These are phyloP conservation scores for Ceratocystis lukuohia DNA, from an alignment of 2,329 filamentous ascomycete species.

Conservation along the genomic window DNA sequence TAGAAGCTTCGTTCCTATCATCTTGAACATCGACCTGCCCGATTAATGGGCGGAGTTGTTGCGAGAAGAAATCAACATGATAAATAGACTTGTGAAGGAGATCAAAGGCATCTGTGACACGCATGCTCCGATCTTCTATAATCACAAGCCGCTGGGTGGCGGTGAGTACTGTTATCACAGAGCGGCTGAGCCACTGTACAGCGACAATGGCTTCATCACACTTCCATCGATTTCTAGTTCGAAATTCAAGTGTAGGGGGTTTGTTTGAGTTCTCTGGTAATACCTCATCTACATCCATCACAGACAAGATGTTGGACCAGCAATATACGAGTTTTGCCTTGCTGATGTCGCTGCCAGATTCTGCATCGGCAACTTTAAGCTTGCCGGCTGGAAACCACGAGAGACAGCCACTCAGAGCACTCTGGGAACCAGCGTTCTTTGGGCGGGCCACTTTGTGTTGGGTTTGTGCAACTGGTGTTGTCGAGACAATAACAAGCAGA, in stretches of 20 bases:
- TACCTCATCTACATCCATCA: constrained; percentile 73
- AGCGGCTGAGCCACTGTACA: constrained; percentile 91
- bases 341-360: constrained; percentile 54
- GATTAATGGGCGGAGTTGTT: constrained; percentile 69
- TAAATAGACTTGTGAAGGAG: constrained; percentile 85
- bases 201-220: constrained; percentile 92
- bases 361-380: constrained; percentile 60
- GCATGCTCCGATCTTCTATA: constrained; percentile 75
- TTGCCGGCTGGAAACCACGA: constrained; percentile 97
- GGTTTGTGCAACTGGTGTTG: constrained; percentile 87
- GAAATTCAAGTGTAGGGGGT: constrained; percentile 65
- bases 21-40: constrained; percentile 55
- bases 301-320: constrained; percentile 95
- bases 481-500: constrained; percentile 89
- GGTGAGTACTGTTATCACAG: constrained; percentile 80
- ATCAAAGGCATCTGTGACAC: constrained; percentile 90
- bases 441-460: constrained; percentile 87
- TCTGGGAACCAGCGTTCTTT: constrained; percentile 80
- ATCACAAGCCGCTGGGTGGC: constrained; percentile 90
- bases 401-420: constrained; percentile 81
- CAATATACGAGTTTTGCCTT: constrained; percentile 88
- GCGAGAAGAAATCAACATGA: constrained; percentile 79
- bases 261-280: constrained; percentile 58
- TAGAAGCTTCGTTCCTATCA: constrained; percentile 66
- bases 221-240: constrained; percentile 74